Base-by-base conservation (phyloP, 2,329 filamentous ascomycete species). In the Paradendryphiella salina region DNA sequence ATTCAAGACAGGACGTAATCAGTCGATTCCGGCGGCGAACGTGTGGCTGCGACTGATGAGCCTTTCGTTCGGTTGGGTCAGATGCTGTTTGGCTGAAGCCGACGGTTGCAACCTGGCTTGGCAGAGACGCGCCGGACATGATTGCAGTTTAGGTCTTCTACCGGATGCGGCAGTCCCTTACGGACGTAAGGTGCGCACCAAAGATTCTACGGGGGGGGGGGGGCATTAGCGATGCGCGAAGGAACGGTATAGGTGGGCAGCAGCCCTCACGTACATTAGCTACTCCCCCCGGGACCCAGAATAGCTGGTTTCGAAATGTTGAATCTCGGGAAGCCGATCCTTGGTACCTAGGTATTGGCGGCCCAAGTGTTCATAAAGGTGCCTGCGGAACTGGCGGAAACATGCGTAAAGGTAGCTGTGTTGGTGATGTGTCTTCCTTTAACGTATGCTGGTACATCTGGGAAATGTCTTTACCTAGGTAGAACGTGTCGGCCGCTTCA, bases 1-100 rank as follows among this genome's bases (percentile, higher is more conserved):
- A 74, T 55, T 74, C 72, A 14, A 74, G 65, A 45, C 72, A 74
- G 4, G 70, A 73, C 13, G 66, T 72, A 42, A 74, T 74, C 20
- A 73, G 48, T 23, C 72, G 67, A 50, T 74, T 74, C 31, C 72
- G 64, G 35, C 72, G 69, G 13, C 71, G 69, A 17, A 72, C 64
- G 20, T 67, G 66, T 13, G 64, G 61, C 21, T 67, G 67, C 23
- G 62, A 54, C 38, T 52, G 61, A 7, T 56, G 59, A 2, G 52
- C 14, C 52, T 53, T 61, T 34, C 42, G 60, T 4, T 67, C 64
- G 32, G 43, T 35, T 14, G 36, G 32, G 8, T n/a, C 17, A 21
- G 44, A 21, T 36, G 49, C 29, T 37, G 43, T 11, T 29, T 41
- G 39, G 17, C 32, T 35, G 10, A 28, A n/a, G 11, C 17, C 26